These are phyloP conservation scores for Solanum sitiens DNA, from an alignment of 257 asterid species.

Conservation along the genomic window DNA sequence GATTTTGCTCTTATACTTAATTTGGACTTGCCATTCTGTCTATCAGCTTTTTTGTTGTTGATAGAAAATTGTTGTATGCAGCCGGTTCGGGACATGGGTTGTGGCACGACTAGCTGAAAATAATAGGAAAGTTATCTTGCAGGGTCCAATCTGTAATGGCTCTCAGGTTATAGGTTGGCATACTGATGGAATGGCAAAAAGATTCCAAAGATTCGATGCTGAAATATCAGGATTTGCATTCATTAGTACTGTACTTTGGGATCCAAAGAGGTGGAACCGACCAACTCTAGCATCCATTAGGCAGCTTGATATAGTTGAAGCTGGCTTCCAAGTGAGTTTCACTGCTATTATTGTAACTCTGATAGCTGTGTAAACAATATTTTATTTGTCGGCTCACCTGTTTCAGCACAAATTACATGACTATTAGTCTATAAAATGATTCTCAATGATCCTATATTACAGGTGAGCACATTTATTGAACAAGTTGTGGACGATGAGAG, in stretches of 20 bases:
- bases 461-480: constrained; percentile 60
- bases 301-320: constrained; percentile 30
- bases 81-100: constrained; percentile 62
- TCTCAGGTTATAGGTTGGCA: constrained; percentile 74
- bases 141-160: constrained; percentile 75
- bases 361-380: neutral
- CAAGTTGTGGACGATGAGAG: constrained; percentile 77
- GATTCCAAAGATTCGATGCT: constrained; percentile 33
- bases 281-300: constrained; percentile 49
- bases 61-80: constrained; percentile 23
- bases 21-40: neutral
- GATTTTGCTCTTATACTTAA: neutral
- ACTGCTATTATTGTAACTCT: neutral
- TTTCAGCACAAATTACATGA: neutral
- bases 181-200: constrained; percentile 10
- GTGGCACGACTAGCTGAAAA: constrained; percentile 42
- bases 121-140: constrained; percentile 17
- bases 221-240: constrained; percentile 69
- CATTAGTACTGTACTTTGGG: constrained; percentile 72
- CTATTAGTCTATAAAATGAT: neutral
- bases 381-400: neutral
- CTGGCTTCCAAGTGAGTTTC: constrained; percentile 45
- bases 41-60: neutral
- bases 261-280: constrained; percentile 57
- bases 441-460: constrained; percentile 4